Percentiles rank a stretch among this genome's conserved stretches.
Evolutionary conservation across 768 basidiomycete species (phyloP).

Genomic region (Amylocystis lapponica): DNA sequence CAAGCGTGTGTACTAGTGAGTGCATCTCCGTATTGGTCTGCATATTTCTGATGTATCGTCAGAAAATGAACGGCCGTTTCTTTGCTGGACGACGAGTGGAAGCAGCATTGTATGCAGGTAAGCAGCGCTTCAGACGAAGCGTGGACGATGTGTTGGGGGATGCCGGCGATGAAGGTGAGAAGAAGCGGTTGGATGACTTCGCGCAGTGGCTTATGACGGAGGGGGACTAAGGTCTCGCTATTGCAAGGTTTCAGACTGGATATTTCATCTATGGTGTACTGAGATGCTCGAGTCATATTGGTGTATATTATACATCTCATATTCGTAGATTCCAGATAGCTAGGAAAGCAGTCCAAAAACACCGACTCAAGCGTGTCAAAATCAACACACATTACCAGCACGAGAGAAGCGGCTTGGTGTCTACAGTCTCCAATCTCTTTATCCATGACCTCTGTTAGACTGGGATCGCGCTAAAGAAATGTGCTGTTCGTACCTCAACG

Average conservation of each 20-base stretch:
- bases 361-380: too few species aligned
- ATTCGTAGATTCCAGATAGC: not conserved
- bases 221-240: constrained; percentile 45
- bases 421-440: constrained; percentile 71
- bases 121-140: constrained; percentile 74
- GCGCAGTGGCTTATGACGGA: constrained; percentile 83
- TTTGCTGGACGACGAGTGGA: constrained; percentile 82
- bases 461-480: constrained; percentile 3
- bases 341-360: constrained; percentile 8
- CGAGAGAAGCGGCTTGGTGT: constrained; percentile 61
- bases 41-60: not conserved
- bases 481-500: constrained; percentile 72
- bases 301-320: constrained; percentile 1
- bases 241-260: not conserved
- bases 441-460: constrained; percentile 2
- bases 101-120: constrained; percentile 77
- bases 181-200: constrained; percentile 82
- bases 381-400: constrained; percentile 48
- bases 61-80: constrained; percentile 95
- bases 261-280: constrained; percentile 9
- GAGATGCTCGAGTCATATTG: constrained; percentile 4
- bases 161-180: constrained; percentile 70
- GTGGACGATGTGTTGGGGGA: constrained; percentile 62
- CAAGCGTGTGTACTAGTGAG: constrained; percentile 86
- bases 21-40: constrained; percentile 10